Conservation (phyloP, 306 rosid species). For the Acacia acuminata region DNA sequence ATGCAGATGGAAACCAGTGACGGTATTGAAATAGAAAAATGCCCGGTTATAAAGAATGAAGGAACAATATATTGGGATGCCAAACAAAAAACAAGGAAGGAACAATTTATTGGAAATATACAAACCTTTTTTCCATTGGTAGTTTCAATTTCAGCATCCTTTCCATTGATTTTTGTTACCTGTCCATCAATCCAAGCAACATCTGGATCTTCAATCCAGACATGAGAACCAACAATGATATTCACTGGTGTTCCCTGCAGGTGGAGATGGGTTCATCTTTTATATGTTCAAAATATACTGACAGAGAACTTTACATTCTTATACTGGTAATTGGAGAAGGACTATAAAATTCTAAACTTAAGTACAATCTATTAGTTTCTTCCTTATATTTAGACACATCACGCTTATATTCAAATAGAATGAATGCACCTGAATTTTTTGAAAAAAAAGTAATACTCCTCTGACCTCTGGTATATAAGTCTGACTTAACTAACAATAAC, state of each 20-base stretch:
- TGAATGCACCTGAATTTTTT: background rate
- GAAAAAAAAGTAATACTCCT: too few relatives aligned
- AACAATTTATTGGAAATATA: constrained; percentile 23
- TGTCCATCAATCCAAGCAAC: constrained; percentile 82
- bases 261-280: constrained; percentile 27
- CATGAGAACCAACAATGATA: constrained; percentile 93
- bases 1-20: constrained; percentile 2
- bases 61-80: constrained; percentile 11
- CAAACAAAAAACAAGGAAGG: background rate
- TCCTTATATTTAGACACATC: constrained; percentile 10
- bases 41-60: background rate
- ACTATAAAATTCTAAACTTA: constrained; percentile 22
- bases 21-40: constrained; percentile 17
- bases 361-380: constrained; percentile 13
- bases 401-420: constrained; percentile 8
- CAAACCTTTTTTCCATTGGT: constrained; percentile 79
- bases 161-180: constrained; percentile 74
- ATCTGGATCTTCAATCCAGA: constrained; percentile 89
- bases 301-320: constrained; percentile 10
- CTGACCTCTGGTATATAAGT: background rate
- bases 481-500: too few relatives aligned
- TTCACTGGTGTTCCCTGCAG: constrained; percentile 90
- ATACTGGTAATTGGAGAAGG: constrained; percentile 6
- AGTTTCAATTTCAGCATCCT: constrained; percentile 76
- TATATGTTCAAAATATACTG: background rate